phyloP scores from a whole-genome alignment of 129 eudicot genomes.

The Apium graveolens region DNA sequence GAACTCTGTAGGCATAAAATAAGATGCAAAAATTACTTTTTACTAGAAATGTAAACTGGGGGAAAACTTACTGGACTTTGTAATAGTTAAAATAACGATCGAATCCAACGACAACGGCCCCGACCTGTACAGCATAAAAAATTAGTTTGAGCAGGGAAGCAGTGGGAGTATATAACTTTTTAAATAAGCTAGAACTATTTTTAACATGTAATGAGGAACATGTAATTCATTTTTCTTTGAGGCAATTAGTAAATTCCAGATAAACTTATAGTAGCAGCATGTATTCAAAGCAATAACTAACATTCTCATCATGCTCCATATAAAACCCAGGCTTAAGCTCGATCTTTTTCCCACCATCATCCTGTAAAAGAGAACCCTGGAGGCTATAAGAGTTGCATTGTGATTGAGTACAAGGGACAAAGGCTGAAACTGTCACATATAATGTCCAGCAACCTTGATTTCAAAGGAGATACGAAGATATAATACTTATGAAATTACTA shows the following conservation, averaged over 20 bases:
- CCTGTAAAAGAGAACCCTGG: slow-evolving; percentile 42
- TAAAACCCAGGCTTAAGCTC: slow-evolving; percentile 91
- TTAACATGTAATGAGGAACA: slow-evolving; percentile 10
- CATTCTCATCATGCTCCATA: slow-evolving; percentile 88
- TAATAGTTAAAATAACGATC: slow-evolving; percentile 96
- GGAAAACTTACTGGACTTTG: slow-evolving; percentile 80
- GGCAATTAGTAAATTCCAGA: background rate
- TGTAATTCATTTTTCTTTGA: background rate
- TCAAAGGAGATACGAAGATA: background rate
- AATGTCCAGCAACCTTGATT: background rate
- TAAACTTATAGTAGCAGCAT: slow-evolving; percentile 5
- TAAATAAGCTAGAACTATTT: background rate
- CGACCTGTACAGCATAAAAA: slow-evolving; percentile 51
- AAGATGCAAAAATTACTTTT: background rate
- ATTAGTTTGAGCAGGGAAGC: slow-evolving; percentile 11
- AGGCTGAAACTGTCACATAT: background rate
- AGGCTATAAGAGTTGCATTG: slow-evolving; percentile 11
- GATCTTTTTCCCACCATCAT: slow-evolving; percentile 90
- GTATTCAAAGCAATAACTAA: slow-evolving; percentile 16
- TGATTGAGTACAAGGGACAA: background rate
- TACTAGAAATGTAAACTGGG: background rate
- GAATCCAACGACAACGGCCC: slow-evolving; percentile 98
- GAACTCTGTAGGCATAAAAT: background rate
- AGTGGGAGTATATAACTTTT: background rate
- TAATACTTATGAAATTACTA: background rate